These are phyloP conservation scores for Angophora floribunda DNA, from an alignment of 345 rosid species.

Conservation along the genomic window DNA sequence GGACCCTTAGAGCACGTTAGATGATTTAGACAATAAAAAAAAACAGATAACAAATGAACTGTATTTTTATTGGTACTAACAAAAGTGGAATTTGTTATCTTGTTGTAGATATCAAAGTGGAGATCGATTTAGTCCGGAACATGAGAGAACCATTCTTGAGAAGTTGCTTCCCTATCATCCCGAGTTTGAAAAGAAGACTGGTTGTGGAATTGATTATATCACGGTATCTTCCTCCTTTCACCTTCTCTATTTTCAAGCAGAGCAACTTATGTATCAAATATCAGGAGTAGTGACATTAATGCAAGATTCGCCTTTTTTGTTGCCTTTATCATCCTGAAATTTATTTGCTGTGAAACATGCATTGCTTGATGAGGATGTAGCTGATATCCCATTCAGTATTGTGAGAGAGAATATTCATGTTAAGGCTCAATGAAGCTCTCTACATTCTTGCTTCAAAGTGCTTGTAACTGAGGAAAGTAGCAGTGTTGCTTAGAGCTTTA, in stretches of 20 bases:
- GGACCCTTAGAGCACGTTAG: neutral
- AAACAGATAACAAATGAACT: neutral
- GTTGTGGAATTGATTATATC: slow-evolving; percentile 76
- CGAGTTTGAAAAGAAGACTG: slow-evolving; percentile 63
- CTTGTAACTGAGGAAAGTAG: neutral
- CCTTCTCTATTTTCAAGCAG: neutral
- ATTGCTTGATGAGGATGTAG: neutral
- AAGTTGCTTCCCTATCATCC: slow-evolving; percentile 89
- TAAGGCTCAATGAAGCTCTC: neutral
- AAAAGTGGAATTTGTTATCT: neutral
- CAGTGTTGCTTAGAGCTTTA: neutral
- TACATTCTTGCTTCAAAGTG: neutral
- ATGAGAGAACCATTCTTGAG: slow-evolving; percentile 62
- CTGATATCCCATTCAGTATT: neutral
- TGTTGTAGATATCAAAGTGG: slow-evolving; percentile 63
- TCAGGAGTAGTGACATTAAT: neutral
- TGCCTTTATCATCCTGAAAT: neutral
- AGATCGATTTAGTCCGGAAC: slow-evolving; percentile 62
- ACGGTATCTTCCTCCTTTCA: slow-evolving; percentile 36
- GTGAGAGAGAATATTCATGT: neutral
- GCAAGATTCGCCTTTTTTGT: neutral
- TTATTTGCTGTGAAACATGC: neutral
- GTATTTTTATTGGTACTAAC: neutral
- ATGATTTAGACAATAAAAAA: neutral
- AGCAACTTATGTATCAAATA: neutral